Evolutionary conservation across 495 filamentous ascomycete species (phyloP).

Genomic region (Penicillium pancosmium): DNA sequence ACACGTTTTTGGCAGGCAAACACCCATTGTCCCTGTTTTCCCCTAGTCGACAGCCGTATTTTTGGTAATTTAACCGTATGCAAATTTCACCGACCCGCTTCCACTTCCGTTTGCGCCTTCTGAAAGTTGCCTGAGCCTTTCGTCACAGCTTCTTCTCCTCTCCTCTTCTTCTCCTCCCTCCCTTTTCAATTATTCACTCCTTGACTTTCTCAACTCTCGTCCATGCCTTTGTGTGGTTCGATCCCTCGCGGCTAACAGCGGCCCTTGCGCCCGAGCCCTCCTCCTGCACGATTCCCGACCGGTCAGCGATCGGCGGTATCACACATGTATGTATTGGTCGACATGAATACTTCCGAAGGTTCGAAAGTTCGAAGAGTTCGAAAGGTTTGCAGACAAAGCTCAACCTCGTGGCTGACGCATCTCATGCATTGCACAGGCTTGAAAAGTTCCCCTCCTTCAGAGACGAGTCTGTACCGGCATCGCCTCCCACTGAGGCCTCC

Average conservation of each 20-base stretch:
- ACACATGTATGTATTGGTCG: conserved; percentile 11
- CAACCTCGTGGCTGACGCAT: conserved; percentile 5
- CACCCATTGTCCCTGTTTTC: too few relatives aligned
- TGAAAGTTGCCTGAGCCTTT: background rate
- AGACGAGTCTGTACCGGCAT: conserved; percentile 13
- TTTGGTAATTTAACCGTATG: conserved; percentile 1
- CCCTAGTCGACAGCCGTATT: background rate
- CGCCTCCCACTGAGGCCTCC: conserved; percentile 14
- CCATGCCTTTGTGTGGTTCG: conserved; percentile 15
- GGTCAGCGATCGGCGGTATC: conserved; percentile 18
- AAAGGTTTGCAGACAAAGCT: background rate
- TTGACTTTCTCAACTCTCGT: background rate
- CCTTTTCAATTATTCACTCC: conserved; percentile 3
- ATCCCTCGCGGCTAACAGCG: conserved; percentile 29
- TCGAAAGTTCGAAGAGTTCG: background rate
- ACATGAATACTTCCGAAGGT: background rate
- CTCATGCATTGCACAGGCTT: conserved; percentile 12
- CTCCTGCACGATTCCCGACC: conserved; percentile 23
- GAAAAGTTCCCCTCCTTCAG: conserved; percentile 23
- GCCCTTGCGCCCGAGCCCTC: conserved; percentile 16
- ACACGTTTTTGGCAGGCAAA: conserved; percentile 6
- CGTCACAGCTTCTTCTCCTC: background rate
- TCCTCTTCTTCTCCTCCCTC: background rate
- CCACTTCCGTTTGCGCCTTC: background rate
- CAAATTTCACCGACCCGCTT: conserved; percentile 4